Evolutionary conservation across 1,284 basidiomycete species (phyloP), one percentile per base, ranked within the genome.

Genomic region (Cutaneotrichosporon dermatis): DNA sequence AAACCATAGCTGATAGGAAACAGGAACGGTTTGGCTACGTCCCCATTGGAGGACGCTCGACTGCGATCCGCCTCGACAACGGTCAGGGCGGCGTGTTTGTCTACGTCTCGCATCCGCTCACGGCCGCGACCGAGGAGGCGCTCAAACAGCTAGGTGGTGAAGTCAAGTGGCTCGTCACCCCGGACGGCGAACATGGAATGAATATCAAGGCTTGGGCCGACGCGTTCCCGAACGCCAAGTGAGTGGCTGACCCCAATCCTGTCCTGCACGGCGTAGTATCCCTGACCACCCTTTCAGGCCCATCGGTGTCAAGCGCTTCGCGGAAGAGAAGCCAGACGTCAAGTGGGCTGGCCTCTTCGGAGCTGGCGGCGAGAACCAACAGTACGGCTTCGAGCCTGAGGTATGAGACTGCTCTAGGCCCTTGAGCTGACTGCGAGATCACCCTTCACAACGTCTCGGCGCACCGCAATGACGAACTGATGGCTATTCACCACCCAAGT

Each of bases 391-490:
- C 64, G 90, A 93, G 75, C 83, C 85, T 25, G 90, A 49, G 46
- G 46, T 49, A 93, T n/a, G 46, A 45, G n/a, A 45, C 6, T 10
- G 15, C 9, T 15, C 16, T 7, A 9, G 37, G 10, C 16, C 15
- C 39, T 40, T 55, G 6, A 49, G 33, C 11, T n/a, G 7, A 13
- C 57, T 12, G 39, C 6, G 13, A 77, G 71, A 75, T 79, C 64
- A 64, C 71, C 13, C 61, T 69, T 0, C 69, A 90, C 70, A 90
- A 88, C 73, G 92, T 95, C 70, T 83, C 88, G 11, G 88, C 90
- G 0, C 87, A 88, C 76, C 80, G 80, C 66, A 94, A 92, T 75
- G 86, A 91, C 73, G 95, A 97, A 64, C 85, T 96, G 13, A 90
- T 90, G 0, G 96, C 94, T 75, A 83, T 89, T 63, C 95, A 98